These are phyloP conservation scores for Galerina marginata DNA, from an alignment of 768 basidiomycete genomes.

Conservation along the genomic window DNA sequence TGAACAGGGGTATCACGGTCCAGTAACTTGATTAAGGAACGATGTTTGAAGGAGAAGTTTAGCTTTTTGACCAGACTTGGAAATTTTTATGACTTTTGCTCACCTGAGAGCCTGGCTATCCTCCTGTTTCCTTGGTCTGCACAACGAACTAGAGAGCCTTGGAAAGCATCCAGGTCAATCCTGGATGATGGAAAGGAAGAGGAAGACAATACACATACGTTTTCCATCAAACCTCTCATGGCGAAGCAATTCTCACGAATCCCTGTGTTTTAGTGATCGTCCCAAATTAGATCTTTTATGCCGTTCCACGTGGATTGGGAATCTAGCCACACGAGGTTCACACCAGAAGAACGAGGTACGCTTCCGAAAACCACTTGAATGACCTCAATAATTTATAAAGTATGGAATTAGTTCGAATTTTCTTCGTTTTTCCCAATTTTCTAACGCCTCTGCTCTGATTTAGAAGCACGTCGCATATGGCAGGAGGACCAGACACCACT, in stretches of 20 bases:
- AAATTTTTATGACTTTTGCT: neutral
- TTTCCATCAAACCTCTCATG: constrained; percentile 9
- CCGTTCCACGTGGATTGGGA: constrained; percentile 9
- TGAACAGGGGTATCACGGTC: constrained; percentile 5
- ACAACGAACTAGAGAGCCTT: neutral
- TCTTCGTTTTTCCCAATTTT: neutral
- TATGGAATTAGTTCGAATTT: neutral
- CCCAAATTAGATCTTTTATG: constrained; percentile 4
- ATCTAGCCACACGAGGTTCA: constrained; percentile 8
- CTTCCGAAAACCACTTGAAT: neutral
- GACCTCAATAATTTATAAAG: neutral
- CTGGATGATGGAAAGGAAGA: constrained; percentile 13
- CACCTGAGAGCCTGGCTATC: neutral
- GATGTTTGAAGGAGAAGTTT: neutral
- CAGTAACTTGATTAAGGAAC: constrained; percentile 10
- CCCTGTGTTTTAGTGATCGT: constrained; percentile 12
- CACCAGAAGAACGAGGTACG: neutral
- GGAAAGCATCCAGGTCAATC: neutral
- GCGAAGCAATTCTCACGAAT: constrained; percentile 10
- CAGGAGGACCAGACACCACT: neutral
- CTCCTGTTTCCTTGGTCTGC: neutral
- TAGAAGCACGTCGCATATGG: neutral
- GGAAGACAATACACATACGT: constrained; percentile 3
- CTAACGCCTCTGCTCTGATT: no score
- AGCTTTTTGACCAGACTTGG: neutral